Conservation (phyloP, 768 basidiomycete genomes). For the Psilocybe cubensis region DNA sequence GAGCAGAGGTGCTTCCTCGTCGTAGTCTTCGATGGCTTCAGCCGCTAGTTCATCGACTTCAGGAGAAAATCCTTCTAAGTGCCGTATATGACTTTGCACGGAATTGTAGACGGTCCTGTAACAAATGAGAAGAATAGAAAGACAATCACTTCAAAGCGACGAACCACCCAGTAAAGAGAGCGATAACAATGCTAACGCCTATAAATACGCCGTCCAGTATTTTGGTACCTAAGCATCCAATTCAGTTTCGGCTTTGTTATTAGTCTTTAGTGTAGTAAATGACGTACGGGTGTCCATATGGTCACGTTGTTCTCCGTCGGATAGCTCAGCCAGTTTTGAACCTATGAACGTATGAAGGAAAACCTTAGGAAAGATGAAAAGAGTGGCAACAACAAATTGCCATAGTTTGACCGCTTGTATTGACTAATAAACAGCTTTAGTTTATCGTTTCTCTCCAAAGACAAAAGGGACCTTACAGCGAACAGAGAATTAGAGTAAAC, state of each 20-base stretch:
- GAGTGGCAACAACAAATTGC: conserved; percentile 79
- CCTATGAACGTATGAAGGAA: conserved; percentile 80
- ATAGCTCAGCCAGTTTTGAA: conserved; percentile 69
- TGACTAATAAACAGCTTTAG: conserved; percentile 43
- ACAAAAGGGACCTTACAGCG: conserved; percentile 53
- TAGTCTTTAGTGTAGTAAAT: conserved; percentile 2
- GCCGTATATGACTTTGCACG: conserved; percentile 63
- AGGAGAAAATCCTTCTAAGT: conserved; percentile 50
- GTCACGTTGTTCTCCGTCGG: conserved; percentile 74
- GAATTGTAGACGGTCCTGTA: conserved; percentile 67
- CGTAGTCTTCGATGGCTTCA: conserved; percentile 61
- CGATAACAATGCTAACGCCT: conserved; percentile 59
- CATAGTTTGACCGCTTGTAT: conserved; percentile 73
- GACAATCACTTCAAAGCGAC: neutral
- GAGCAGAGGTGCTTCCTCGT: conserved; percentile 65
- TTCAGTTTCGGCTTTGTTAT: conserved; percentile 9
- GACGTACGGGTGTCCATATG: conserved; percentile 76
- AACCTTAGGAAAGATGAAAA: conserved; percentile 71
- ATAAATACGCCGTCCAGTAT: conserved; percentile 66
- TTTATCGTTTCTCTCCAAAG: conserved; percentile 1
- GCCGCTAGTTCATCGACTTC: conserved; percentile 58
- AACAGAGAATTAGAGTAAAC: conserved; percentile 85
- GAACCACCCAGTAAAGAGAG: conserved; percentile 69
- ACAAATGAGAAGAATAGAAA: conserved; percentile 6
- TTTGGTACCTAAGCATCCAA: conserved; percentile 52